Conservation (phyloP, 257 asterid species). For the Lantana camara region DNA sequence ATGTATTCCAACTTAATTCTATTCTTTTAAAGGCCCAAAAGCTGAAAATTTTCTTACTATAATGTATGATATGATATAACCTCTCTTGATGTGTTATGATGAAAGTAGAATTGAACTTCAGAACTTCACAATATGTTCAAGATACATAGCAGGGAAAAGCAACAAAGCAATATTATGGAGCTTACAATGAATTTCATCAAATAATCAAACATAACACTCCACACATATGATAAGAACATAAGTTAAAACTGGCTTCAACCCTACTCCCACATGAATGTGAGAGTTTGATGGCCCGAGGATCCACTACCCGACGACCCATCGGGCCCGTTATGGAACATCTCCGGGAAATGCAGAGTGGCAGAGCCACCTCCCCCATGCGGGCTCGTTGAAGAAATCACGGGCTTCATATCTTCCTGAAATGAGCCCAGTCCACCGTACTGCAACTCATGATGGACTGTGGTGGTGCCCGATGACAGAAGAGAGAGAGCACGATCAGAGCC, state of each 20-base stretch:
- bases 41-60: no score
- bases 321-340: slow-evolving; percentile 46
- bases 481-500: slow-evolving; percentile 91
- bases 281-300: slow-evolving; percentile 59
- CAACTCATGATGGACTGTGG: slow-evolving; percentile 45
- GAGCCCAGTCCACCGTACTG: slow-evolving; percentile 42
- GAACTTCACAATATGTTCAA: not conserved
- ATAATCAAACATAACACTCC: not conserved
- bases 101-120: no score
- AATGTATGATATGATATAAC: no score
- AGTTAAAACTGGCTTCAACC: not conserved
- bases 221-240: no score
- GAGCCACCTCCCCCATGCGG: slow-evolving; percentile 14
- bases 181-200: slow-evolving; percentile 8
- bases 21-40: no score
- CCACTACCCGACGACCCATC: slow-evolving; percentile 50
- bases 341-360: slow-evolving; percentile 53
- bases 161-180: not conserved
- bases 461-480: slow-evolving; percentile 92
- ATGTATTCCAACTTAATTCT: no score
- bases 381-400: slow-evolving; percentile 29
- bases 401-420: slow-evolving; percentile 45
- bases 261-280: slow-evolving; percentile 84
- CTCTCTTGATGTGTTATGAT: no score
- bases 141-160: not conserved